Percentiles rank a stretch among this genome's conserved stretches.
Evolutionary conservation across 352 stramenopile genomes (phyloP).

Genomic region (Phytophthora constricta): DNA sequence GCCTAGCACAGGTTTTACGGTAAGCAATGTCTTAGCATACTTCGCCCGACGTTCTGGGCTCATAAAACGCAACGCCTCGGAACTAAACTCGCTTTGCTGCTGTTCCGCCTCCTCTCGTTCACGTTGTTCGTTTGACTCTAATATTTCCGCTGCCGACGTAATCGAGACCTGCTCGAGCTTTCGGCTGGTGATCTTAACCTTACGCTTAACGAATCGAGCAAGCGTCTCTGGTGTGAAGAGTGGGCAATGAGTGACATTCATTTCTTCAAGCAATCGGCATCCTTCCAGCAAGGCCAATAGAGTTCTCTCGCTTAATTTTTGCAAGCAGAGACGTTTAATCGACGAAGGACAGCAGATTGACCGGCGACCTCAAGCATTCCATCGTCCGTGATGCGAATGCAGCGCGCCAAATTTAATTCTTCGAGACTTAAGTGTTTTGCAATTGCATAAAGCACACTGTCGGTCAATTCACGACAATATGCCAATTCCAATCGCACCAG

Average conservation of each 20-base stretch:
- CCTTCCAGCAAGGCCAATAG: conserved; percentile 59
- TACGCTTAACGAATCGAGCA: conserved; percentile 59
- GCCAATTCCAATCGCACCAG: conserved; percentile 76
- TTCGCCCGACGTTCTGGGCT: conserved; percentile 32
- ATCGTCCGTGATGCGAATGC: conserved; percentile 84
- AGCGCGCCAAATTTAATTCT: conserved; percentile 68
- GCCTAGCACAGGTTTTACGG: conserved; percentile 10
- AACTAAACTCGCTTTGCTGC: conserved; percentile 25
- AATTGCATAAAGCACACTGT: conserved; percentile 70
- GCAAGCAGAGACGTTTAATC: conserved; percentile 81
- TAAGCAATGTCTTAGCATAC: conserved; percentile 27
- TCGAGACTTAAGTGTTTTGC: conserved; percentile 85
- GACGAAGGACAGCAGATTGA: conserved; percentile 73
- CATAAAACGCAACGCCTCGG: conserved; percentile 34
- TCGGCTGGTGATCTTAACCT: conserved; percentile 57
- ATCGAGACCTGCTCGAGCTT: conserved; percentile 48
- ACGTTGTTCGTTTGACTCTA: conserved; percentile 17
- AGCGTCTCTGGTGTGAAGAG: conserved; percentile 62
- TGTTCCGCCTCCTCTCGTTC: conserved; percentile 31
- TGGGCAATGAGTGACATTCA: conserved; percentile 86
- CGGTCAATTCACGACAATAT: conserved; percentile 88
- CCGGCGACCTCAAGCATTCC: conserved; percentile 80
- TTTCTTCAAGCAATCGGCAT: conserved; percentile 64
- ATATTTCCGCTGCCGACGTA: conserved; percentile 13
- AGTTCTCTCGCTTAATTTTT: conserved; percentile 76